These are phyloP conservation scores for Guyanaporus albipodus DNA, from an alignment of 768 basidiomycete species.

Conservation along the genomic window DNA sequence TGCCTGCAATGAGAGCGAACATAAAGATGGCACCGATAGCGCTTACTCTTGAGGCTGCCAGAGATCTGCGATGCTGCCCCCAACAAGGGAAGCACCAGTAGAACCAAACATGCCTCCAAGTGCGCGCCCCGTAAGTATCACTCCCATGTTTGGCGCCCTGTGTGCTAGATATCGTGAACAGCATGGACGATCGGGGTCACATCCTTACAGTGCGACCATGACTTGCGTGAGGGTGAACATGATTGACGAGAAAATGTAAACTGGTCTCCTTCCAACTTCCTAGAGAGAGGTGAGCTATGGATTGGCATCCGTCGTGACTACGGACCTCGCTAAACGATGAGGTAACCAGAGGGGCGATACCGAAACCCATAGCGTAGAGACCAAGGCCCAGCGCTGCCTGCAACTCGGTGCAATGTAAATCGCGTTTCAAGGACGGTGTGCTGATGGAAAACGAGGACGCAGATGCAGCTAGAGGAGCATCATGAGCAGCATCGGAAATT, in stretches of 20 bases:
- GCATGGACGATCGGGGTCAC: not conserved
- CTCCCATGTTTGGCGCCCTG: slow-evolving; percentile 45
- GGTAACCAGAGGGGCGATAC: slow-evolving; percentile 54
- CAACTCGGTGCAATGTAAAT: slow-evolving; percentile 40
- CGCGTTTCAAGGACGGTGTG: slow-evolving; percentile 47
- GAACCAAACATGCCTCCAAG: slow-evolving; percentile 62
- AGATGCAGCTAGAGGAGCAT: slow-evolving; percentile 40
- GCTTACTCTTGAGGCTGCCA: slow-evolving; percentile 59
- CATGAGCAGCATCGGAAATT: not conserved
- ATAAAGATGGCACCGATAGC: not conserved
- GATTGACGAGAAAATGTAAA: slow-evolving; percentile 51
- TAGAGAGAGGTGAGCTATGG: slow-evolving; percentile 20
- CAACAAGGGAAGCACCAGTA: slow-evolving; percentile 62
- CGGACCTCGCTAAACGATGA: slow-evolving; percentile 60
- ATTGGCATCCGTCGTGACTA: not conserved
- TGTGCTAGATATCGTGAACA: not conserved
- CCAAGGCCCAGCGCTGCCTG: slow-evolving; percentile 46
- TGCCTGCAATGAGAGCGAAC: slow-evolving; percentile 25
- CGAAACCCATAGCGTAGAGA: slow-evolving; percentile 58
- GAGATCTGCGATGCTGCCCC: slow-evolving; percentile 69
- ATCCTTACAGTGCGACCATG: slow-evolving; percentile 29
- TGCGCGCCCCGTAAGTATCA: slow-evolving; percentile 55
- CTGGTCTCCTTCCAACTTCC: slow-evolving; percentile 61
- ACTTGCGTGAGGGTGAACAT: slow-evolving; percentile 52
- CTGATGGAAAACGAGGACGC: slow-evolving; percentile 53